Evolutionary conservation across 2,329 filamentous ascomycete genomes (phyloP).

Genomic region (Geoglossum cookeanum): DNA sequence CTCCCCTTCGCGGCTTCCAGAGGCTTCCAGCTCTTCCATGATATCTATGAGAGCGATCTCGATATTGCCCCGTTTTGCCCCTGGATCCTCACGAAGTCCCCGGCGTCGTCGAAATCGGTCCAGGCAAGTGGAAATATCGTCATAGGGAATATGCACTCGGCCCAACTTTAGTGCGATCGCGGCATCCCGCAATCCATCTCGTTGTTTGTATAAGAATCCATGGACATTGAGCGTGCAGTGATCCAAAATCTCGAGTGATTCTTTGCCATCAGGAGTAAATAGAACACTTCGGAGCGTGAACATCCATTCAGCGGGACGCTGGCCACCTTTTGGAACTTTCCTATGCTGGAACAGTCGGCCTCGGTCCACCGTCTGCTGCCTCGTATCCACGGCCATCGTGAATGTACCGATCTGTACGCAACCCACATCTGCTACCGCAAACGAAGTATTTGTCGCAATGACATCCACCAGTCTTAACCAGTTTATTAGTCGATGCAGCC

Average conservation of each 20-base stretch:
- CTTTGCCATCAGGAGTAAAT: conserved; percentile 67
- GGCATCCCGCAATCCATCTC: conserved; percentile 76
- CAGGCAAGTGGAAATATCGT: conserved; percentile 54
- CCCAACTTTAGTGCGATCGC: conserved; percentile 83
- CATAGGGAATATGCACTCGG: conserved; percentile 73
- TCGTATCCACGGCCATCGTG: conserved; percentile 73
- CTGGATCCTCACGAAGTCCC: background rate
- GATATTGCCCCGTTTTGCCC: conserved; percentile 23
- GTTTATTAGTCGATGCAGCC: conserved; percentile 64
- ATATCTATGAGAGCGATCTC: conserved; percentile 52
- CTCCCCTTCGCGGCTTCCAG: conserved; percentile 45
- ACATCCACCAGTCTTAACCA: conserved; percentile 85
- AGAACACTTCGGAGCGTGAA: conserved; percentile 68
- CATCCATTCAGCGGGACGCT: conserved; percentile 84
- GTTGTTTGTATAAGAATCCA: conserved; percentile 66
- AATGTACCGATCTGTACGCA: conserved; percentile 70
- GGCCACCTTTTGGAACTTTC: conserved; percentile 40
- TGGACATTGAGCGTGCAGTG: conserved; percentile 78
- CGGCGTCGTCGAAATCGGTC: conserved; percentile 24
- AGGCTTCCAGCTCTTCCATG: conserved; percentile 52
- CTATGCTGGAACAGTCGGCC: conserved; percentile 75
- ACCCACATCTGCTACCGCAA: conserved; percentile 65
- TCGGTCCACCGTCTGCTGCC: conserved; percentile 77
- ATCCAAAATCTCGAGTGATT: conserved; percentile 76
- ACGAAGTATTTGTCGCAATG: conserved; percentile 58